Evolutionary conservation across 106 monocot species (phyloP).

Genomic region (Alisma plantagoaquatica): DNA sequence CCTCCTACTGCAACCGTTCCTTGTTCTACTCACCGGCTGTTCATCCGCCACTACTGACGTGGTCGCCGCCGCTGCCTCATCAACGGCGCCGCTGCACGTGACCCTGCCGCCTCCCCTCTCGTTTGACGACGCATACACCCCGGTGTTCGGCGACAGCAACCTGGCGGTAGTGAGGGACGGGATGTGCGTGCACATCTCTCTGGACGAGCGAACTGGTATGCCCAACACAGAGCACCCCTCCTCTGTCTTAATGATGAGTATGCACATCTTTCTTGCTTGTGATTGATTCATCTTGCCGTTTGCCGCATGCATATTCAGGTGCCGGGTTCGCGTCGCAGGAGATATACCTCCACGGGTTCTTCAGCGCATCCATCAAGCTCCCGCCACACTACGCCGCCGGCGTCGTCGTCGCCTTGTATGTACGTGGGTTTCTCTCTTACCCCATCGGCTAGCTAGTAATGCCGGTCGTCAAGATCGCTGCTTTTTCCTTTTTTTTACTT

Average conservation of each 20-base stretch:
- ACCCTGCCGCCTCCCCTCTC: constrained; percentile 17
- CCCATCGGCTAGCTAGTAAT: no score
- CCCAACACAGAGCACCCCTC: neutral
- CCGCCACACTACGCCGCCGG: constrained; percentile 52
- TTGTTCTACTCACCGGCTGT: neutral
- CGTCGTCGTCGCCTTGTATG: constrained; percentile 62
- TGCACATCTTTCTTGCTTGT: neutral
- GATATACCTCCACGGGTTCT: constrained; percentile 42
- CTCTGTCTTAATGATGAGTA: neutral
- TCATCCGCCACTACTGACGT: neutral
- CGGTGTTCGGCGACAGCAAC: constrained; percentile 41
- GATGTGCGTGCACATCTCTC: constrained; percentile 29
- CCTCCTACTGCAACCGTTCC: neutral
- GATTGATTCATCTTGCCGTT: no score
- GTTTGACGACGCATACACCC: constrained; percentile 35
- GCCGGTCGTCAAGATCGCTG: no score
- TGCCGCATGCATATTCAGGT: constrained; percentile 8
- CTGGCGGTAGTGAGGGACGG: constrained; percentile 26
- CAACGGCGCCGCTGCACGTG: neutral
- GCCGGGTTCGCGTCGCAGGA: constrained; percentile 47
- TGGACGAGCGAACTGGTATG: constrained; percentile 35
- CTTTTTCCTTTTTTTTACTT: neutral
- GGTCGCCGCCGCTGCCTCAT: neutral
- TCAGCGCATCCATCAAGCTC: constrained; percentile 55
- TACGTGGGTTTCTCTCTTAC: constrained; percentile 3